Evolutionary conservation across 768 basidiomycete species (phyloP), one percentile per base, ranked within the genome.

Genomic region (Psilocybe tampanensis): DNA sequence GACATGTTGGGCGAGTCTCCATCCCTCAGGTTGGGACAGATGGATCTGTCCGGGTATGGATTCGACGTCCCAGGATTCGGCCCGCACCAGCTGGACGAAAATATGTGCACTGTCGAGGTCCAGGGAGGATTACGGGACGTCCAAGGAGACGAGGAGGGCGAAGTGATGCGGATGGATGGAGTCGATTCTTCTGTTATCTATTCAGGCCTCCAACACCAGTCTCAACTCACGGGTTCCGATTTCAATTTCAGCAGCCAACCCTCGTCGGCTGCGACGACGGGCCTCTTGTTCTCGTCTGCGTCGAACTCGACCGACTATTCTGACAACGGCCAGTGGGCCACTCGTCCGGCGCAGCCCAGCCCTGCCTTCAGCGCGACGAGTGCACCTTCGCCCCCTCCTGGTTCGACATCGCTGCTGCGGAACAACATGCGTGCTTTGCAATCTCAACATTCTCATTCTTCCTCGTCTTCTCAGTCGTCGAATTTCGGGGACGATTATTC

Each of bases 101-200:
- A 74, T 59, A 80, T 82, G 72, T 87, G 81, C 60, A 84, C 84
- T 67, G 78, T 86, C 29, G 86, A 86, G 72, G 79, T 88, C 29
- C 73, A 71, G 21, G 85, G 84, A 2, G 77, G 71, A 42, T 68
- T 85, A 53, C 78, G 78, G 45, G 84, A 84, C 45, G 80, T 86
- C 33, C 74, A 76, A 47, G 83, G 83, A 22, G 83, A 83, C 59
- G 82, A 85, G 64, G 83, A 83, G 57, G 85, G 84, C 15, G 72
- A 85, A 33, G 69, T 83, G 24, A 73, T 80, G 54, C 65, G 65
- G 34, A 68, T 64, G 18, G 64, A 60, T 4, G 65, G 60, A 12
- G 39, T 54, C 29, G 64, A 54, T n/a, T 55, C 55, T 17, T 60
- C 44, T 17, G 64, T 65, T 55, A 59, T 66, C 17, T 68, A 59